Evolutionary conservation across 2,329 filamentous ascomycete genomes (phyloP), one percentile per base, ranked within the genome.

Genomic region (Microsporum audouinii): DNA sequence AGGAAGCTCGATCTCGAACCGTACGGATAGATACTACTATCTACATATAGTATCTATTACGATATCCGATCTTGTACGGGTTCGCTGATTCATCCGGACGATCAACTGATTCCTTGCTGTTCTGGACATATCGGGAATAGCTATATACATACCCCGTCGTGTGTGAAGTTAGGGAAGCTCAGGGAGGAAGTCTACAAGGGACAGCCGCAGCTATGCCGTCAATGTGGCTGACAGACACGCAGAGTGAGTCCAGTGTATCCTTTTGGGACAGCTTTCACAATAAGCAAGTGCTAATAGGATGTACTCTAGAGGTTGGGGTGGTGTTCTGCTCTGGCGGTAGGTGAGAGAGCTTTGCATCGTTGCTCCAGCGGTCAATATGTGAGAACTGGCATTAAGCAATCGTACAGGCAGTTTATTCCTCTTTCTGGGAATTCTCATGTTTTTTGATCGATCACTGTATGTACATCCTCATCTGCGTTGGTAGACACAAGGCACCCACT

Each of bases 271-370:
- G 38, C 27, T 17, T 33, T 17, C 5, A 5, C 31, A 12, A 45
- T 12, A 23, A 6, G 12, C 49, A 39, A 23, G 17, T 23, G 36
- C 33, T 47, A 14, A 39, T 59, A 47, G 31, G 8, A 27, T 57
- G 29, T 43, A 8, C 29, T 43, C 68, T 71, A 97, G 94, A 99
- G 77, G 88, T 97, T 71, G 94, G 94, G 68, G 91, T 96, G 65
- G 89, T 91, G 73, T 99, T 99, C 80, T 97, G 94, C 82, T 94
- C 90, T 71, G 92, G 91, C 71, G 92, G 91, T 96, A 87, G 68
- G 88, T 87, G 75, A 61, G 59, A 63, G 62, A 23, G 39, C 36
- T 43, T 47, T 29, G 43, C n/a, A 17, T 23, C 27, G 23, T 23
- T 27, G 17, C 43, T 27, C 43, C 17, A 3, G 17, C 23, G 17